Evolutionary conservation across 352 stramenopile genomes (phyloP), one percentile per base, ranked within the genome.

Genomic region (Pythium brachiatum): DNA sequence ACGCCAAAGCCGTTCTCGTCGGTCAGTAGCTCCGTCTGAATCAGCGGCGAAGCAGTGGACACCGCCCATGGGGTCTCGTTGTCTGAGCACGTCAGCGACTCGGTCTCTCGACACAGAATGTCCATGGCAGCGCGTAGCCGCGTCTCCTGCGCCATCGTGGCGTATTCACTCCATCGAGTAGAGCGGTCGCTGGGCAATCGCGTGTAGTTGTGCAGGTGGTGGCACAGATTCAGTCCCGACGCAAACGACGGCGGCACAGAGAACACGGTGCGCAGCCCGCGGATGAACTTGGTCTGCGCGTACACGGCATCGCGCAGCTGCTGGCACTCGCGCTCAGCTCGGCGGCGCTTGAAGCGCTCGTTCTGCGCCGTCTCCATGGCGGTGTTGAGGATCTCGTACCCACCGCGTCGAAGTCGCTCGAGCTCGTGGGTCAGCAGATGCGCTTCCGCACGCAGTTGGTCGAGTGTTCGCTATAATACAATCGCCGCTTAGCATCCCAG

Each of bases 281-380:
- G 25, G 26, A 64, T 25, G 20, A 64, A 64, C 9, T 32, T 32
- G 12, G 25, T 56, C 16, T 64, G 57, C 23, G 31, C 21, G 57
- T 47, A 50, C 32, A 64, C 31, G n/a, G 46, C 57, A 23, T 57
- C 36, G n/a, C 48, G 46, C 7, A 64, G 61, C 53, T 57, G 32
- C 27, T 47, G 39, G 47, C 61, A 63, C 46, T 68, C 61, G 16
- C 48, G n/a, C 39, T 63, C 54, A 27, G 54, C 61, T n/a, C 54
- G 53, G 9, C 53, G 47, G 9, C 61, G 53, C 39, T 59, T 46
- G 54, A 47, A 34, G 1, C 50, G 47, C 39, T 63, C 54, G 39
- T 21, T 23, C 54, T 31, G 27, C 13, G 62, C 62, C 18, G 25
- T 21, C 39, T 51, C 43, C 43, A 51, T 51, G 2, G 38, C 38